Conservation (phyloP, 2,329 filamentous ascomycete genomes). For the Alternaria longipes region DNA sequence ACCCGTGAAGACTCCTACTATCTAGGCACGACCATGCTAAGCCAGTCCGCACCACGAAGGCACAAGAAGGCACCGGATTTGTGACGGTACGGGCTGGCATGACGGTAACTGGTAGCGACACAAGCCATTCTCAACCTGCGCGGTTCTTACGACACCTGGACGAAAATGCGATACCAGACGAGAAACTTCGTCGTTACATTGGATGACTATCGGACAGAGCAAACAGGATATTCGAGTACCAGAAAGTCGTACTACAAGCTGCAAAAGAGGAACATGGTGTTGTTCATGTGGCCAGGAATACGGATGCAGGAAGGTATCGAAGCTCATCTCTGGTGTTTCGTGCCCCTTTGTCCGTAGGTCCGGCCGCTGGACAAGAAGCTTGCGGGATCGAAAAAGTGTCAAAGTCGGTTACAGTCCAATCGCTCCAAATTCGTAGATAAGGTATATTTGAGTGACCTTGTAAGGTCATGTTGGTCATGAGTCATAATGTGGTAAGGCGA, state of each 20-base stretch:
- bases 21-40: background rate
- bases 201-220: background rate
- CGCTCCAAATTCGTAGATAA: background rate
- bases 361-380: too few species aligned
- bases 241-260: background rate
- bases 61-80: background rate
- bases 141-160: background rate
- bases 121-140: background rate
- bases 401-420: background rate
- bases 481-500: background rate
- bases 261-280: background rate
- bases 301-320: too few species aligned
- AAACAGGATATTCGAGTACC: background rate
- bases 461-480: background rate
- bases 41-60: background rate
- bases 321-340: too few species aligned
- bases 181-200: background rate
- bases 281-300: too few species aligned
- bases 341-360: too few species aligned
- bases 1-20: background rate
- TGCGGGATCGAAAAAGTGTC: too few species aligned
- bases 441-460: background rate
- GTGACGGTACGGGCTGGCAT: background rate
- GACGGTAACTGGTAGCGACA: background rate
- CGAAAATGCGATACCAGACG: background rate